Percentiles rank a stretch among this genome's conserved stretches.
These are phyloP conservation scores for Beauveria bassiana DNA, from an alignment of 2,329 filamentous ascomycete species.

Conservation along the genomic window DNA sequence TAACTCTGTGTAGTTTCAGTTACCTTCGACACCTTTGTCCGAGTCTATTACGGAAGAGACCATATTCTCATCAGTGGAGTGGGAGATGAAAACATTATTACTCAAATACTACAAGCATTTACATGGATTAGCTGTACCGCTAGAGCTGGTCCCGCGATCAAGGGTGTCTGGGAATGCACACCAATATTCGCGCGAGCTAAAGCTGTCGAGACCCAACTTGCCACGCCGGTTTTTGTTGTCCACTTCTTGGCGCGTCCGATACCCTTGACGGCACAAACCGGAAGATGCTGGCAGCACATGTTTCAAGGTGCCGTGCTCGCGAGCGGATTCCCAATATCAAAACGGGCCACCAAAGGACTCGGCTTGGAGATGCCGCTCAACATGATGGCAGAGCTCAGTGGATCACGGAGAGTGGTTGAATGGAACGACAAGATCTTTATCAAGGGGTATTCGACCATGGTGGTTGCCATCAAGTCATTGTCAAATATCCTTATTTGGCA, in stretches of 20 bases:
- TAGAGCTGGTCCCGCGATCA: background rate
- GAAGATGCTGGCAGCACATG: background rate
- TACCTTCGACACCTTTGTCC: background rate
- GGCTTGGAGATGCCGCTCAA: background rate
- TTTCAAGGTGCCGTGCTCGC: background rate
- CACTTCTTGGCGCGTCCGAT: background rate
- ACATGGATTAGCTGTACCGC: background rate
- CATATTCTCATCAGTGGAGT: background rate
- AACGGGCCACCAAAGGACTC: background rate
- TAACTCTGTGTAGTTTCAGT: background rate
- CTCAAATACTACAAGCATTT: background rate
- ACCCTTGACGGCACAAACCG: background rate
- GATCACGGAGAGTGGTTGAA: background rate
- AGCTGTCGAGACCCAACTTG: background rate
- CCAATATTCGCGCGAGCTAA: background rate
- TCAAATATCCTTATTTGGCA: background rate
- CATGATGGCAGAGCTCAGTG: background rate
- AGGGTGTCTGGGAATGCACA: background rate
- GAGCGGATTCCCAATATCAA: background rate
- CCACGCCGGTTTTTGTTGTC: background rate
- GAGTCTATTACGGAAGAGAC: background rate
- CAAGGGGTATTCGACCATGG: background rate
- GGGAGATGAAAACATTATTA: background rate
- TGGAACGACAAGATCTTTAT: background rate
- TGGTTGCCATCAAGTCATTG: background rate